Percentiles rank a stretch among this genome's conserved stretches.
These are phyloP conservation scores for Fusarium camptoceras DNA, from an alignment of 2,329 filamentous ascomycete species.

Conservation along the genomic window DNA sequence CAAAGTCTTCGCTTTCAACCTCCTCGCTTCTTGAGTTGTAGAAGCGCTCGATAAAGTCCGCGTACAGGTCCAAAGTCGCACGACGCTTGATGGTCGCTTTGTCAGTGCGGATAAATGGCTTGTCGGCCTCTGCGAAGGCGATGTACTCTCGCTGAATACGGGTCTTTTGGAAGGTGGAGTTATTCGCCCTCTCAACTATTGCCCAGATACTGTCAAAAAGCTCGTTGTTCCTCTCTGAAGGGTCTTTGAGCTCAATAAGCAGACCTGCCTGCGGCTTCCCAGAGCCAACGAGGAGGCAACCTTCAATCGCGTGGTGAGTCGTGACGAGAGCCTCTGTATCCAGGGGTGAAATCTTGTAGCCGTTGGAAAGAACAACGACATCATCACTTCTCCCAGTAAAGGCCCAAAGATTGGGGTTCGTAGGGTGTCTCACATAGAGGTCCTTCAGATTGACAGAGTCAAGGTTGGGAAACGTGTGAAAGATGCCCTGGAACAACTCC, in stretches of 20 bases:
- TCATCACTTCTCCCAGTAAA: constrained; percentile 49
- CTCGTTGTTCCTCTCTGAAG: neutral
- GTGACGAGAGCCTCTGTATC: constrained; percentile 47
- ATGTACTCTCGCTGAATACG: neutral
- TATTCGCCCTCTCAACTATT: neutral
- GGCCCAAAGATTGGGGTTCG: constrained; percentile 46
- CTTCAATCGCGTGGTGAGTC: constrained; percentile 43
- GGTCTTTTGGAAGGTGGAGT: constrained; percentile 10
- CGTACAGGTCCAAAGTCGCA: constrained; percentile 3
- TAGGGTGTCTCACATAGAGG: constrained; percentile 46
- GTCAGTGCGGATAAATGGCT: constrained; percentile 6
- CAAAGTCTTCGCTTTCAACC: constrained; percentile 3
- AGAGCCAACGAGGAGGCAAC: constrained; percentile 39
- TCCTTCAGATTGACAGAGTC: constrained; percentile 49
- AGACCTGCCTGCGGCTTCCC: neutral
- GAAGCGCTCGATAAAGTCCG: constrained; percentile 7
- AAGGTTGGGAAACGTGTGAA: constrained; percentile 48
- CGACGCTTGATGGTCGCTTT: constrained; percentile 13
- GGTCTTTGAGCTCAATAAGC: neutral
- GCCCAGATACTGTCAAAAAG: constrained; percentile 15
- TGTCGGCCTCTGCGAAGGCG: neutral
- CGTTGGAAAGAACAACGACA: constrained; percentile 48
- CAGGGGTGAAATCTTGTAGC: constrained; percentile 49
- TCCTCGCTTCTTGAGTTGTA: constrained; percentile 3
- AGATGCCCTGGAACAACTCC: constrained; percentile 40